Evolutionary conservation across 2,329 filamentous ascomycete genomes (phyloP).

Genomic region (Magnaporthales sp.): DNA sequence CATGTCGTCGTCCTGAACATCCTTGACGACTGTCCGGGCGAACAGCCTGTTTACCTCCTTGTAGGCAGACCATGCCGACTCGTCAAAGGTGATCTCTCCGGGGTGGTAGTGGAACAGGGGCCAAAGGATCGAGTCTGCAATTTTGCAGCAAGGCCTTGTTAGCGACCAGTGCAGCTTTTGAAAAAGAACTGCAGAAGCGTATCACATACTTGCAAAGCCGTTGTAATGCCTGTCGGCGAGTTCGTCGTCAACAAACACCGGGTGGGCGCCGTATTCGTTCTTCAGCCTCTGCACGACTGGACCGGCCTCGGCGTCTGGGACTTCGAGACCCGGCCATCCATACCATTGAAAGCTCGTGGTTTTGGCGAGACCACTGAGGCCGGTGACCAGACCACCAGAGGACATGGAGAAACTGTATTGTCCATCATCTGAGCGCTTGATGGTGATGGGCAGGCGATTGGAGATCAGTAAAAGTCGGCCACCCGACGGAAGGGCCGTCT

Average conservation of each 20-base stretch:
- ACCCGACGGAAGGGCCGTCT: constrained; percentile 19
- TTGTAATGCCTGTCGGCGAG: constrained; percentile 95
- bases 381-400: constrained; percentile 89
- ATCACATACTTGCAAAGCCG: constrained; percentile 77
- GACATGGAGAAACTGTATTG: constrained; percentile 94
- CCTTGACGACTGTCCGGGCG: constrained; percentile 75
- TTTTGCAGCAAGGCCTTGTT: neutral
- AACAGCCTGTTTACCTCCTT: constrained; percentile 88
- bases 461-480: constrained; percentile 74
- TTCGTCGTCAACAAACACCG: constrained; percentile 89
- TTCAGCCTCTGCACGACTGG: constrained; percentile 70
- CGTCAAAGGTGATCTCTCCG: constrained; percentile 96
- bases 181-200: neutral
- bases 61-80: constrained; percentile 89
- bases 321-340: constrained; percentile 90
- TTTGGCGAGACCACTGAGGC: constrained; percentile 84
- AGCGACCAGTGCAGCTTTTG: constrained; percentile 5
- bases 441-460: constrained; percentile 92
- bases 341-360: constrained; percentile 97
- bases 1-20: constrained; percentile 86
- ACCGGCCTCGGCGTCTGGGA: constrained; percentile 73
- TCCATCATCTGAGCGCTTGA: constrained; percentile 87
- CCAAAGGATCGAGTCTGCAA: constrained; percentile 88
- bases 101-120: constrained; percentile 98
- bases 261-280: constrained; percentile 81